Evolutionary conservation across 768 basidiomycete species (phyloP), one percentile per base, ranked within the genome.

Genomic region (Leucocoprinus leucothites): DNA sequence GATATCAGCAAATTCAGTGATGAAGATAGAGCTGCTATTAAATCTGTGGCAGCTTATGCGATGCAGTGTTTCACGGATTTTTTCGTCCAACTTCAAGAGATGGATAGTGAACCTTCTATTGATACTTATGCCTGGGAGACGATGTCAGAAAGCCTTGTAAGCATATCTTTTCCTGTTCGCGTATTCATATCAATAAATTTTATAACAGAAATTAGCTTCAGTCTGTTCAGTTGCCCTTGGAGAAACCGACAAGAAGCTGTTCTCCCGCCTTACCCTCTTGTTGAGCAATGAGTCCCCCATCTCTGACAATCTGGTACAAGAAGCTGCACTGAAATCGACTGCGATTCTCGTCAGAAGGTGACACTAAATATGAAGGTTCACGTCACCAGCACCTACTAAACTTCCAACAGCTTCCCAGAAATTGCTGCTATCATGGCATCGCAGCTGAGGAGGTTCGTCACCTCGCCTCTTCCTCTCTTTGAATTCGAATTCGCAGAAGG

Each of bases 101-200:
- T 94, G 83, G 90, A 92, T 13, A 73, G 75, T 3, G 87, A 91
- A 57, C 91, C 89, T 11, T 79, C 87, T 0, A 63, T 86, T 31
- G 92, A 94, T 65, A 90, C 88, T n/a, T 94, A 93, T 69, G 85
- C 89, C 49, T 94, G 87, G 86, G 92, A 94, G 65, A 94, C 92
- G 0, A 86, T 94, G 85, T 90, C 92, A 9, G 92, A 94, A 65
- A 89, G 88, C 60, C 68, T 94, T 78, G 92, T 91, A 61, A 46
- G 82, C 69, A 48, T 22, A 16, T 22, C 13, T 43, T 25, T 53
- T 50, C 45, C 38, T 51, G 9, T 21, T 21, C 18, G 16, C 47
- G n/a, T 1, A 24, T 6, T 4, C 16, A 38, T 38, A 11, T n/a
- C 38, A 31, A 46, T 31, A n/a, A 25, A 24, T 45, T 28, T 25